Conservation (phyloP, 2,329 filamentous ascomycete genomes). For the Ophiostoma piceae region DNA sequence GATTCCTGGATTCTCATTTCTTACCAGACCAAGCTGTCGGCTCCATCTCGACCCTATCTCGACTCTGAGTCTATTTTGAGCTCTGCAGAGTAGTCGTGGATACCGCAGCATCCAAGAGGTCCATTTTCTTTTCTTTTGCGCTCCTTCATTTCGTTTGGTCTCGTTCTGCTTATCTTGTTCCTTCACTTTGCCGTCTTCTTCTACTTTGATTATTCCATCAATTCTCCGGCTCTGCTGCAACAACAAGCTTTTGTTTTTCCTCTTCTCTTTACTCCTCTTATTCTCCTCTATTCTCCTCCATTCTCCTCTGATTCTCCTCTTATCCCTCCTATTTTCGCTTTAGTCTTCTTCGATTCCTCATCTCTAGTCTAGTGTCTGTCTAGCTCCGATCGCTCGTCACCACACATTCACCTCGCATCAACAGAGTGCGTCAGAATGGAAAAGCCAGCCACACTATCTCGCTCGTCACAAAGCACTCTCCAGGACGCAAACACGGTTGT, state of each 20-base stretch:
- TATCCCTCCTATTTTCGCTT: not conserved
- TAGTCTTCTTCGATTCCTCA: not conserved
- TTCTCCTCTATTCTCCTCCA: not conserved
- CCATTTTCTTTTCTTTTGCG: not conserved
- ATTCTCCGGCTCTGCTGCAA: not conserved
- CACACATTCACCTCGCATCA: not conserved
- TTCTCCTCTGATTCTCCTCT: not conserved
- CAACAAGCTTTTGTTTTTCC: not conserved
- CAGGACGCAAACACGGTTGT: not conserved
- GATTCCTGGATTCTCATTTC: not conserved
- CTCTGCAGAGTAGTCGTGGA: not conserved
- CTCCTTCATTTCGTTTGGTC: not conserved
- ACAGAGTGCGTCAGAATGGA: not conserved
- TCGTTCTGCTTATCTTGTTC: not conserved
- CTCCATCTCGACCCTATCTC: not conserved
- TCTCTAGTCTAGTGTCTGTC: not conserved
- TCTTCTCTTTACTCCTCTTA: not conserved
- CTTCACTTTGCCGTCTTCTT: not conserved
- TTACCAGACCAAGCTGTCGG: not conserved
- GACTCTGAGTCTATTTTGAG: not conserved
- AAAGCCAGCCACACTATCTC: not conserved
- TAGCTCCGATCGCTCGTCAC: not conserved
- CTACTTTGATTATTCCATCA: not conserved
- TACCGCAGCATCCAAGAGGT: not conserved
- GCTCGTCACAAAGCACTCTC: conserved; percentile 10